Percentiles rank a stretch among this genome's conserved stretches.
Evolutionary conservation across 2,329 filamentous ascomycete species (phyloP).

Genomic region (Aphanocladium album): DNA sequence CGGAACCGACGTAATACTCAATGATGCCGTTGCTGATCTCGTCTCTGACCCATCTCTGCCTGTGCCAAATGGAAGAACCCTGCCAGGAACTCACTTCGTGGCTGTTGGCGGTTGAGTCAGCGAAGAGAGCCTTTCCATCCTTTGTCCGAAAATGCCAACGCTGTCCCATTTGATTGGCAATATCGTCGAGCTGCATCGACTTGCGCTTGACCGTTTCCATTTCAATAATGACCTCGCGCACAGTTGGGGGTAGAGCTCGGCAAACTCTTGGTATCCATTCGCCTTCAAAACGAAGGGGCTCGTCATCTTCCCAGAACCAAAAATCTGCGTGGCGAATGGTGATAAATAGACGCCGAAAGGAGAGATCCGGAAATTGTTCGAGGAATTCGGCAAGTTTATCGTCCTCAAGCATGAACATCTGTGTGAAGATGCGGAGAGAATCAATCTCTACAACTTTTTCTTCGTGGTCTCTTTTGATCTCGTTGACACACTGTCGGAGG

Average conservation of each 20-base stretch:
- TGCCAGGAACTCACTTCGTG: conserved; percentile 35
- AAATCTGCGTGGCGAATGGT: conserved; percentile 47
- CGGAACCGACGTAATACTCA: conserved; percentile 38
- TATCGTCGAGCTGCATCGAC: conserved; percentile 37
- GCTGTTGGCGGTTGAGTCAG: conserved; percentile 20
- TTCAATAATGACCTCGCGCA: conserved; percentile 38
- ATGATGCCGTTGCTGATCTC: conserved; percentile 33
- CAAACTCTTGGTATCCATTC: conserved; percentile 30
- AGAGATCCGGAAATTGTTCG: conserved; percentile 21
- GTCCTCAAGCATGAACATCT: conserved; percentile 32
- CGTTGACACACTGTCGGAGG: not conserved
- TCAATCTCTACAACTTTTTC: conserved; percentile 25
- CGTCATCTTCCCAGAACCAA: conserved; percentile 39
- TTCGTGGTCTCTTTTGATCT: not conserved
- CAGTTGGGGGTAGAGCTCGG: conserved; percentile 24
- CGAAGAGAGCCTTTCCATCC: conserved; percentile 28
- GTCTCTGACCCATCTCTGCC: conserved; percentile 36
- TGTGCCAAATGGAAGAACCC: conserved; percentile 38
- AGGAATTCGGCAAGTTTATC: conserved; percentile 23
- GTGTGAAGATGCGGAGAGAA: conserved; percentile 36
- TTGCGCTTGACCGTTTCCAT: conserved; percentile 44
- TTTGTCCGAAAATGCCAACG: conserved; percentile 31
- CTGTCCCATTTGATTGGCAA: conserved; percentile 33
- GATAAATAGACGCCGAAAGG: conserved; percentile 33
- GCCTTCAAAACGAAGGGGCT: conserved; percentile 29